phyloP scores from a whole-genome alignment of 1,284 basidiomycete genomes.

The Wallemia ichthyophaga region DNA sequence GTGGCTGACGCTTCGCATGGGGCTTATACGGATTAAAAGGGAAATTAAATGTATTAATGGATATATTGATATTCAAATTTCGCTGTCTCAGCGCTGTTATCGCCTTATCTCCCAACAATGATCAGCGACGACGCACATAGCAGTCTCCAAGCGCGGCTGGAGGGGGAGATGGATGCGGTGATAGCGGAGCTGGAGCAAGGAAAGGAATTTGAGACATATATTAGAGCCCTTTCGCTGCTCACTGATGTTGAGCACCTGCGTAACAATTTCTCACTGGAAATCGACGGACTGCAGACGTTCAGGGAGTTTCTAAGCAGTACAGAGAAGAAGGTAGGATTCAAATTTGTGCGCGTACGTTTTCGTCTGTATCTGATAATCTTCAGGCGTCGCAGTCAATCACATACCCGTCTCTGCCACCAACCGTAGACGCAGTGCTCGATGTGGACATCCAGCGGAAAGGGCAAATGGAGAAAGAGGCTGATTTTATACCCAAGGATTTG shows the following conservation, averaged over 20 bases:
- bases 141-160: background rate
- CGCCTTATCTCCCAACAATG: too few species aligned
- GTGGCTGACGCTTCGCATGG: conserved; percentile 22
- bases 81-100: too few species aligned
- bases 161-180: background rate
- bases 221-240: background rate
- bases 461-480: background rate
- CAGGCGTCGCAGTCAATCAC: background rate
- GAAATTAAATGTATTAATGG: too few species aligned
- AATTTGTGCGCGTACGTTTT: background rate
- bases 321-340: background rate
- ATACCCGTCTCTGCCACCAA: background rate
- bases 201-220: background rate
- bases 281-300: background rate
- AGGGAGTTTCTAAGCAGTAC: background rate
- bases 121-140: background rate
- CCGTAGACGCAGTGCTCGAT: background rate
- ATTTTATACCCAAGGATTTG: background rate
- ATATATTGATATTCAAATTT: too few species aligned
- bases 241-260: background rate
- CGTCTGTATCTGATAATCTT: background rate
- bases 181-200: background rate
- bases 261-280: background rate
- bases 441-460: too few species aligned
- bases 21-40: background rate